These are phyloP conservation scores for Physcomitrium patens DNA, from an alignment of 225 moss, liverwort and hornwort genomes.

Conservation along the genomic window DNA sequence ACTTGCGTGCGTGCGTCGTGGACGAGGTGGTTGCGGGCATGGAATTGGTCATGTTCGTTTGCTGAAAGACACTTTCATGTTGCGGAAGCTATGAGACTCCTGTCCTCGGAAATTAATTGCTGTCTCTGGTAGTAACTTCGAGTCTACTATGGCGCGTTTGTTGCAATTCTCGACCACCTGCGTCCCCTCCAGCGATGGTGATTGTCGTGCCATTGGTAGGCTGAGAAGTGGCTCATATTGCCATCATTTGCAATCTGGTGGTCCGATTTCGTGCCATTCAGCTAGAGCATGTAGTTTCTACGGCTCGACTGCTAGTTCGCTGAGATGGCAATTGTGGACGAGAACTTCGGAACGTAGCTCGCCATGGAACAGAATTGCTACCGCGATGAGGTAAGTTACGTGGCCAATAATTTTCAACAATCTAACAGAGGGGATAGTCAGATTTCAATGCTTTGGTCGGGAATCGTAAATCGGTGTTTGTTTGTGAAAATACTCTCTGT, in stretches of 20 bases:
- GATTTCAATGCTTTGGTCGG: neutral
- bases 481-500: no score
- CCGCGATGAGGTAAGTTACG: slow-evolving; percentile 32
- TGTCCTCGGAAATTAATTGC: neutral
- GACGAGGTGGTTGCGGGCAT: no score
- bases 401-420: neutral
- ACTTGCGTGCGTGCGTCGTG: no score
- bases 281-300: neutral
- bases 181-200: neutral
- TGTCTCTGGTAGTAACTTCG: neutral
- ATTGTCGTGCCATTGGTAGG: neutral
- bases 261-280: neutral
- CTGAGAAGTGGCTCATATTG: neutral
- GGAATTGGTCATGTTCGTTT: no score
- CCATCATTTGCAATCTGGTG: neutral
- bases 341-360: slow-evolving; percentile 1
- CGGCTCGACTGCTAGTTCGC: neutral
- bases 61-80: no score
- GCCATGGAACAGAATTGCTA: neutral
- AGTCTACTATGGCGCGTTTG: slow-evolving; percentile 27
- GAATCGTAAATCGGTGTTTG: neutral
- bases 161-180: slow-evolving; percentile 15
- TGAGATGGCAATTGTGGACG: neutral
- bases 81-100: no score
- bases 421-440: neutral